Percentiles rank a stretch among this genome's conserved stretches.
These are phyloP conservation scores for Leishmania braziliensis DNA, from an alignment of 208 protist genomes.

Conservation along the genomic window DNA sequence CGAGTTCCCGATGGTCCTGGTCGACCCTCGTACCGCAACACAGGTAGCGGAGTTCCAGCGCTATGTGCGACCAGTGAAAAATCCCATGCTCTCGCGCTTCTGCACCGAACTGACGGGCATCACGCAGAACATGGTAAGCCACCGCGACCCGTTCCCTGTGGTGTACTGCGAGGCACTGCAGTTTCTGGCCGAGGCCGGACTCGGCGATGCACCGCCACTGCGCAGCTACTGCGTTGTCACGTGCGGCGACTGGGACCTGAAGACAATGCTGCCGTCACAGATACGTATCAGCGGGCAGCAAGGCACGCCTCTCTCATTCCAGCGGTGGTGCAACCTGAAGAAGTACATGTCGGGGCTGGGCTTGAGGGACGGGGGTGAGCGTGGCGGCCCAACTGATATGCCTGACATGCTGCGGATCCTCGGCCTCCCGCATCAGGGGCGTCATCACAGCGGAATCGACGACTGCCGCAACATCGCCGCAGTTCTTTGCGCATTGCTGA, in stretches of 20 bases:
- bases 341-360: slow-evolving; percentile 49
- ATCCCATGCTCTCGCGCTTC: slow-evolving; percentile 67
- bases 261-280: slow-evolving; percentile 83
- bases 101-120: slow-evolving; percentile 92
- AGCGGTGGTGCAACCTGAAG: slow-evolving; percentile 93
- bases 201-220: slow-evolving; percentile 46
- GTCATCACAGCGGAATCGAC: slow-evolving; percentile 94
- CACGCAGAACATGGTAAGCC: slow-evolving; percentile 64
- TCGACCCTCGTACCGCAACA: slow-evolving; percentile 51
- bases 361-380: not conserved
- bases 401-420: slow-evolving; percentile 72
- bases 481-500: slow-evolving; percentile 58
- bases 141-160: slow-evolving; percentile 51
- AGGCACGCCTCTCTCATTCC: slow-evolving; percentile 30
- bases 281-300: slow-evolving; percentile 36
- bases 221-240: slow-evolving; percentile 89
- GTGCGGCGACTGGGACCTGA: slow-evolving; percentile 95
- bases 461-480: slow-evolving; percentile 94
- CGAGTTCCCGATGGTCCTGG: slow-evolving; percentile 87
- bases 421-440: slow-evolving; percentile 66
- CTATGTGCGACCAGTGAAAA: slow-evolving; percentile 80
- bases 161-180: slow-evolving; percentile 65
- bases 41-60: slow-evolving; percentile 85
- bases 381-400: slow-evolving; percentile 33
- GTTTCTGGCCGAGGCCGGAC: slow-evolving; percentile 52